Percentiles rank a stretch among this genome's conserved stretches.
phyloP scores from a whole-genome alignment of 225 moss, liverwort and hornwort species.

The Bryoerythrophyllum caledonicum region DNA sequence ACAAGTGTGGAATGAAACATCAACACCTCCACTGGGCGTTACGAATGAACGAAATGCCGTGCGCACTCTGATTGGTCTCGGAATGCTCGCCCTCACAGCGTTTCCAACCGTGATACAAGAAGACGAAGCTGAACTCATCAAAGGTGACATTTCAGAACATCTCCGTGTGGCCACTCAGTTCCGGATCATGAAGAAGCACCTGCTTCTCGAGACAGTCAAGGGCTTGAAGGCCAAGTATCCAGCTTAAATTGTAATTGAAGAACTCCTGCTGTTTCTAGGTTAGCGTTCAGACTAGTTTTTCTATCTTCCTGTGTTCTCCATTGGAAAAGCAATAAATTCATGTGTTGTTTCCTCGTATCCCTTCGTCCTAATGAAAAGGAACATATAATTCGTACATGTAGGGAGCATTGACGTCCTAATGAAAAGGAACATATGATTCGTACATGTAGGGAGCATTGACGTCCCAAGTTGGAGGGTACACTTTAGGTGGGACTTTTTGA shows the following conservation, averaged over 20 bases:
- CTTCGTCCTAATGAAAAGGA: background rate
- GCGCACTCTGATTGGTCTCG: slow-evolving; percentile 57
- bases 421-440: background rate
- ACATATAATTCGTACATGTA: slow-evolving; percentile 20
- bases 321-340: background rate
- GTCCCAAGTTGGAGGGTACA: slow-evolving; percentile 41
- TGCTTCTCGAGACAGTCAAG: slow-evolving; percentile 43
- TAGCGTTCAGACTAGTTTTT: slow-evolving; percentile 4
- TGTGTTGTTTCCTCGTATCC: background rate
- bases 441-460: slow-evolving; percentile 27
- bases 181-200: slow-evolving; percentile 58
- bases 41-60: slow-evolving; percentile 50
- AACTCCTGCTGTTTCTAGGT: background rate
- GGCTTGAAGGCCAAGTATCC: slow-evolving; percentile 30
- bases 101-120: slow-evolving; percentile 55
- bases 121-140: slow-evolving; percentile 45
- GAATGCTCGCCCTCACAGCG: slow-evolving; percentile 50
- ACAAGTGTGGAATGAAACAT: slow-evolving; percentile 43
- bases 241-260: slow-evolving; percentile 22
- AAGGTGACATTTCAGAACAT: slow-evolving; percentile 35
- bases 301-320: background rate
- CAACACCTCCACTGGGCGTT: slow-evolving; percentile 41
- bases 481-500: slow-evolving; percentile 34
- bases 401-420: background rate
- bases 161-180: slow-evolving; percentile 47